Conservation (phyloP, 306 rosid genomes). For the Castanea mollissima region DNA sequence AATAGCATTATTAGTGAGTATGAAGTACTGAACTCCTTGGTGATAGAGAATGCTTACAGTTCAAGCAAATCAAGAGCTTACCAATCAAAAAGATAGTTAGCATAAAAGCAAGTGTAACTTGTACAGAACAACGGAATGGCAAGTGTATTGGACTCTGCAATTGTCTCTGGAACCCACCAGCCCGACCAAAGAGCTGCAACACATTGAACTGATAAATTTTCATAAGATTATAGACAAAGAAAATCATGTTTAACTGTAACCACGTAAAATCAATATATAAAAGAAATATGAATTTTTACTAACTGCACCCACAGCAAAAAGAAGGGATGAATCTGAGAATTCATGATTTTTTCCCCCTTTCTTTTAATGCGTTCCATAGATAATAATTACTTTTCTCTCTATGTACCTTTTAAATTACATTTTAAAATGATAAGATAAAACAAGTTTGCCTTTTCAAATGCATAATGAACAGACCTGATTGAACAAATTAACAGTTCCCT, state of each 20-base stretch:
- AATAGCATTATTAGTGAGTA: neutral
- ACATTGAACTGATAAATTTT: constrained; percentile 10
- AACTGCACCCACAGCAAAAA: neutral
- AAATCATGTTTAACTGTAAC: neutral
- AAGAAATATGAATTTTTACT: neutral
- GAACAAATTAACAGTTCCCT: constrained; percentile 46
- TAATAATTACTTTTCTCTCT: neutral
- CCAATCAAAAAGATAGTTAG: constrained; percentile 75
- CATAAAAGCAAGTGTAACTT: constrained; percentile 74
- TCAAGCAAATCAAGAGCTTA: constrained; percentile 46
- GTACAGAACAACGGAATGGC: constrained; percentile 60
- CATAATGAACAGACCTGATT: constrained; percentile 58
- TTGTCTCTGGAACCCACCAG: constrained; percentile 51
- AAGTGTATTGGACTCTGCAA: constrained; percentile 44
- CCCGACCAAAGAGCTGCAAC: constrained; percentile 51
- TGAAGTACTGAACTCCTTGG: neutral
- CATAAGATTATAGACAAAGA: neutral
- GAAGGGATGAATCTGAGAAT: neutral
- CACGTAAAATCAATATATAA: neutral
- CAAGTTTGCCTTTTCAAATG: constrained; percentile 13
- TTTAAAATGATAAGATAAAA: constrained; percentile 4
- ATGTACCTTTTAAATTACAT: neutral
- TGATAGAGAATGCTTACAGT: constrained; percentile 1
- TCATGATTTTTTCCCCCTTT: neutral
- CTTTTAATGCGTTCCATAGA: neutral